Evolutionary conservation across 1,139 yeast species (phyloP).

Genomic region (Pichia norvegensis): DNA sequence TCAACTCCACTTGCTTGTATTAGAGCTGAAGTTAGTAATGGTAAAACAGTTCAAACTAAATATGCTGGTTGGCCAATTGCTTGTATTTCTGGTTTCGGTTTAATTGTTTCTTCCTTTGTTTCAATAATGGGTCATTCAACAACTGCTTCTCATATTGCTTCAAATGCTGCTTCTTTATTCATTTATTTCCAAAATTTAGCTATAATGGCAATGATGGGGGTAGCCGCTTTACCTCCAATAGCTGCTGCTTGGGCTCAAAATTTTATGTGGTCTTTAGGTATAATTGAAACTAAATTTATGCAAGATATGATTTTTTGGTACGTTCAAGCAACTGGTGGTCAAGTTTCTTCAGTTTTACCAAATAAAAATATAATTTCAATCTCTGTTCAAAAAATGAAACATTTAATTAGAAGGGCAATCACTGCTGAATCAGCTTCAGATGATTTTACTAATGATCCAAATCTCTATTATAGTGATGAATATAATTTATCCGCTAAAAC

Average conservation of each 20-base stretch:
- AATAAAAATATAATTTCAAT: slow-evolving; percentile 55
- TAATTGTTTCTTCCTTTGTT: slow-evolving; percentile 77
- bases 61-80: slow-evolving; percentile 98
- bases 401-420: slow-evolving; percentile 24
- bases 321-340: slow-evolving; percentile 92
- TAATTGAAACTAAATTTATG: slow-evolving; percentile 71
- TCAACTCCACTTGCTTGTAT: slow-evolving; percentile 74
- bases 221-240: slow-evolving; percentile 85
- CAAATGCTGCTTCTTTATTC: slow-evolving; percentile 87
- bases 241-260: slow-evolving; percentile 99
- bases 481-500: slow-evolving; percentile 55
- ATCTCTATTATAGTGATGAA: slow-evolving; percentile 67
- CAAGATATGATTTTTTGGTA: slow-evolving; percentile 90
- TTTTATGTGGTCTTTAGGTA: slow-evolving; percentile 94
- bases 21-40: slow-evolving; percentile 78
- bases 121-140: slow-evolving; percentile 84
- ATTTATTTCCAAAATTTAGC: slow-evolving; percentile 92
- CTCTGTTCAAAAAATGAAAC: slow-evolving; percentile 60
- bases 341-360: slow-evolving; percentile 63
- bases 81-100: slow-evolving; percentile 80
- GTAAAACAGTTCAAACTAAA: slow-evolving; percentile 88
- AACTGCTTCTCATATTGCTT: slow-evolving; percentile 95
- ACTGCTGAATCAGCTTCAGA: slow-evolving; percentile 29
- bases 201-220: slow-evolving; percentile 94
- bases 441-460: slow-evolving; percentile 41